Evolutionary conservation across 768 basidiomycete genomes (phyloP).

Genomic region (Leccinum olivaceopallidum): DNA sequence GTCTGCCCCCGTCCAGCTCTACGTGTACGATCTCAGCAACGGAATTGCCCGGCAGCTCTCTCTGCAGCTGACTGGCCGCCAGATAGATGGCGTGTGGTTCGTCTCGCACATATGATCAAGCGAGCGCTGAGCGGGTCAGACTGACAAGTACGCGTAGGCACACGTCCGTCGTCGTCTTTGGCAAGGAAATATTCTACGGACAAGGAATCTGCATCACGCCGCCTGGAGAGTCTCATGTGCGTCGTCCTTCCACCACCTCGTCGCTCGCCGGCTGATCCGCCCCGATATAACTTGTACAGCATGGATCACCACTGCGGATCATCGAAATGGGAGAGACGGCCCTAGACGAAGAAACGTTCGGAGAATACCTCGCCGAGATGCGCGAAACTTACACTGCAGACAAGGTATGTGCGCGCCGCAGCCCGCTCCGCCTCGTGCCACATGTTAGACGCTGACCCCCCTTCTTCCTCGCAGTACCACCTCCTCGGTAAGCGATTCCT

Average conservation of each 20-base stretch:
- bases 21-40: slow-evolving; percentile 90
- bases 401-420: slow-evolving; percentile 53
- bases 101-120: slow-evolving; percentile 16
- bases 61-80: slow-evolving; percentile 76
- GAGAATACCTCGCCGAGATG: slow-evolving; percentile 80
- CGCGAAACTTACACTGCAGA: slow-evolving; percentile 84
- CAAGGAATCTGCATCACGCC: slow-evolving; percentile 72
- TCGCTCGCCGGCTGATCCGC: neutral
- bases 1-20: slow-evolving; percentile 63
- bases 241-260: slow-evolving; percentile 25
- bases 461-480: slow-evolving; percentile 61
- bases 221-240: slow-evolving; percentile 83
- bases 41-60: slow-evolving; percentile 83
- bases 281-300: slow-evolving; percentile 40
- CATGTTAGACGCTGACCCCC: slow-evolving; percentile 1
- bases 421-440: no score
- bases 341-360: slow-evolving; percentile 81
- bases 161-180: slow-evolving; percentile 87
- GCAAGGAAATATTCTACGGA: slow-evolving; percentile 88
- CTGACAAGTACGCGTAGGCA: slow-evolving; percentile 55
- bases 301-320: slow-evolving; percentile 70
- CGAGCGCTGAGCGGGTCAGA: no score
- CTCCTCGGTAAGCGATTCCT: slow-evolving; percentile 57
- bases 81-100: slow-evolving; percentile 93
- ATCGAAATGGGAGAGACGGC: slow-evolving; percentile 78